Base-by-base conservation (phyloP, 345 rosid species). In the Salix brachista region DNA sequence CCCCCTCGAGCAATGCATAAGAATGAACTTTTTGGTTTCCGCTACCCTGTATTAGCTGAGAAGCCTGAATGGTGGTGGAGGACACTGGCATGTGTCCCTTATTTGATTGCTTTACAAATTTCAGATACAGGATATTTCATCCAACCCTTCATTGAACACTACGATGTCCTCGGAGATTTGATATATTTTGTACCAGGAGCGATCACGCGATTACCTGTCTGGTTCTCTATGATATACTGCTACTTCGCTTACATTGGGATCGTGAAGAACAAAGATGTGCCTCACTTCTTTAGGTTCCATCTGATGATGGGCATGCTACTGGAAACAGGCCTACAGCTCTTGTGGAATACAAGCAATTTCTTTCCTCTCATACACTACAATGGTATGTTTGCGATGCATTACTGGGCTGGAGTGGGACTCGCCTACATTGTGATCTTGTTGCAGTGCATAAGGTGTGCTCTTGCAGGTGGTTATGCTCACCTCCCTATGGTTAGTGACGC, bases 11-110 rank as follows among this genome's bases (percentile, higher is more conserved):
- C 89, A 12, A 70, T 73, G 60, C 60, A 54, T 36, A 85, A 82
- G 82, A 83, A 84, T 42, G 85, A 88, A 8, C 65, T 84, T 36
- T 86, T 86, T 74, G 78, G 84, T 72, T 79, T 90, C 75, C 83
- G 77, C 60, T 76, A 77, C 48, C 94, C 94, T 19, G 81, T 76
- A 72, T 61, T 86, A 36, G 36, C 67, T 8, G 87, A 88, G 83
- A 91, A 89, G 75, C 97, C 91, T 25, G 88, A 89, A 61, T 94
- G 97, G 97, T 90, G 95, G 95, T 87, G 92, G 92, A 89, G 97
- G 76, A 90, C 93, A 19, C 76, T 91, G 69, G 89, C 97, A 41
- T 89, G 89, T 71, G 62, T 89, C 25, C 96, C 97, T 32, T 95
- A 93, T 75, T 26, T 95, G 78, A 77, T 95, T 65, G 91, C 99